Evolutionary conservation across 805 yeast genomes (phyloP), one percentile per base, ranked within the genome.

Genomic region (Vanderwaltozyma polyspora): DNA sequence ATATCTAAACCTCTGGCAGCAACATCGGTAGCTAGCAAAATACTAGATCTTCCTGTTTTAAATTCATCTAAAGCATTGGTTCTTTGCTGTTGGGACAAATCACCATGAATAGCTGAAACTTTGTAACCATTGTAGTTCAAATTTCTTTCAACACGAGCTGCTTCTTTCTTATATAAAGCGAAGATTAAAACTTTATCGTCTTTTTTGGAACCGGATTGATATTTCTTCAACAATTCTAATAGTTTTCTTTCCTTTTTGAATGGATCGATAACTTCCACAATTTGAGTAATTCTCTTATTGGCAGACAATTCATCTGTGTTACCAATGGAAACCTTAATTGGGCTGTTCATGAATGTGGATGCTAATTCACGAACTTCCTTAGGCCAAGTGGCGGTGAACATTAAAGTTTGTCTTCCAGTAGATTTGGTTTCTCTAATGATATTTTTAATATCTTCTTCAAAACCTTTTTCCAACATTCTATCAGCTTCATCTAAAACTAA

Each of bases 361-460:
- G 98, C 98, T 42, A 91, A 69, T 43, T 85, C 93, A 54, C 97
- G 78, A 24, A 91, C 97, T 63, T 89, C 94, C 49, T 82, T 83
- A n/a, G 99, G 99, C 98, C 98, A 91, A 1, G 99, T 91, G n/a
- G 99, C 99, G 8, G 98, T 89, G 63, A 91, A 91, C 97, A 91
- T 91, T 43, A 91, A 68, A 0, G 98, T 91, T 62, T 89, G 97
- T 64, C 97, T 68, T 18, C 59, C 55, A 3, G 51, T 34, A 22
- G 61, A 52, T 17, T 71, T 65, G 12, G 84, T 69, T 37, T 67
- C 64, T 30, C 79, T 72, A 54, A 91, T 75, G 44, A 91, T 85
- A 43, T 70, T 67, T 57, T 82, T 85, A 54, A 91, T 89, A 60
- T 89, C 98, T 57, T 89, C 93, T 63, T 93, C 97, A 52, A 91